Conservation (phyloP, 1,284 basidiomycete genomes). For the Spongispora temasekensis region DNA sequence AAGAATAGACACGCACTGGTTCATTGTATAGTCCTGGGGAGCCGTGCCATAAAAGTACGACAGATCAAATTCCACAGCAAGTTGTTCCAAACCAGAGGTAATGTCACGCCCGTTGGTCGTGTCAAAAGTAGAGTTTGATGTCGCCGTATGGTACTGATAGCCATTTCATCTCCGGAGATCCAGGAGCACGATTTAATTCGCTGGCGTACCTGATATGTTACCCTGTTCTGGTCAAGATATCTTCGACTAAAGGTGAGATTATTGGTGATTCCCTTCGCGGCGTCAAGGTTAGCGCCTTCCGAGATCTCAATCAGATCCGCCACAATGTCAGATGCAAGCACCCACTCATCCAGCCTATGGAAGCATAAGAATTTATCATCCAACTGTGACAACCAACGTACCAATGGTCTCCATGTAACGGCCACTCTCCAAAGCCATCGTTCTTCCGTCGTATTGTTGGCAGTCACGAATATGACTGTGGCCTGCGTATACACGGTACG, state of each 20-base stretch:
- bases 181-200: background rate
- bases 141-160: slow-evolving; percentile 57
- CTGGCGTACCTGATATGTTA: slow-evolving; percentile 62
- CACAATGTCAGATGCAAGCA: background rate
- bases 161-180: background rate
- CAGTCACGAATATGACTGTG: slow-evolving; percentile 83
- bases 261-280: slow-evolving; percentile 38
- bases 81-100: slow-evolving; percentile 52
- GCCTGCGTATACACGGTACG: slow-evolving; percentile 37
- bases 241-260: slow-evolving; percentile 65
- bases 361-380: background rate
- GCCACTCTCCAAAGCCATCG: slow-evolving; percentile 78
- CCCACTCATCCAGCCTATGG: slow-evolving; percentile 38
- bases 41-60: slow-evolving; percentile 62
- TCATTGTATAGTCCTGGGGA: slow-evolving; percentile 72
- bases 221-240: slow-evolving; percentile 74
- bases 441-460: slow-evolving; percentile 57
- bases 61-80: slow-evolving; percentile 58
- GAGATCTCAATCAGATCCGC: background rate
- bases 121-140: slow-evolving; percentile 52
- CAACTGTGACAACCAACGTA: slow-evolving; percentile 24
- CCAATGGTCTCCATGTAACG: slow-evolving; percentile 89
- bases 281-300: slow-evolving; percentile 55
- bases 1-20: slow-evolving; percentile 42
- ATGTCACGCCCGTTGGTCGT: slow-evolving; percentile 54